phyloP scores from a whole-genome alignment of 495 filamentous ascomycete genomes.

The Xylaria grammica region DNA sequence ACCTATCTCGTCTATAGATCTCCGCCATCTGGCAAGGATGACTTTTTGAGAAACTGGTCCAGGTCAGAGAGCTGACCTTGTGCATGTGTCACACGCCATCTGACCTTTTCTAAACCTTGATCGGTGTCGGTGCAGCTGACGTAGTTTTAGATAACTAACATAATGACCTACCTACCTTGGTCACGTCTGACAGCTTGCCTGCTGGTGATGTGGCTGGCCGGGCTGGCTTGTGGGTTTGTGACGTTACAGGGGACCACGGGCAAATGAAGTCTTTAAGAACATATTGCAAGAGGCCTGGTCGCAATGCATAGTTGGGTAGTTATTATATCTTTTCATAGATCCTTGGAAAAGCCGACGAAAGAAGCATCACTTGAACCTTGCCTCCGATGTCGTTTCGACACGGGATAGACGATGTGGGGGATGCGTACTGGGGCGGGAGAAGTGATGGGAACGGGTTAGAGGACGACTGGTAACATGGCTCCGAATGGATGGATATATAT shows the following conservation, averaged over 20 bases:
- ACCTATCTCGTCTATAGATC: conserved; percentile 1
- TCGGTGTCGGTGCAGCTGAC: conserved; percentile 17
- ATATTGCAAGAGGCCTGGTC: neutral
- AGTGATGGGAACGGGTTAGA: conserved; percentile 29
- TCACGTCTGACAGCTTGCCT: neutral
- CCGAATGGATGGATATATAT: conserved; percentile 39
- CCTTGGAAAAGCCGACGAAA: neutral
- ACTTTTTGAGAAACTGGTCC: conserved; percentile 9
- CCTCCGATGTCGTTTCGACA: neutral
- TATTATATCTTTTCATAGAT: neutral
- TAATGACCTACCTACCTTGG: conserved; percentile 14
- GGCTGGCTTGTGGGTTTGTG: conserved; percentile 11
- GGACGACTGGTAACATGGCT: conserved; percentile 26
- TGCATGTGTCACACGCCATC: conserved; percentile 20
- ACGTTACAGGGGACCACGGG: conserved; percentile 15
- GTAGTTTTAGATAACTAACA: conserved; percentile 6
- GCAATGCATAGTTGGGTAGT: neutral
- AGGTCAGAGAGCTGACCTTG: conserved; percentile 14
- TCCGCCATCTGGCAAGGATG: conserved; percentile 6
- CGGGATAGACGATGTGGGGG: conserved; percentile 21
- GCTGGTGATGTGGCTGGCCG: neutral
- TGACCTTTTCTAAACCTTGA: neutral
- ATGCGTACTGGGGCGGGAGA: conserved; percentile 21
- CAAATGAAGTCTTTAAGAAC: conserved; percentile 9
- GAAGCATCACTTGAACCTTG: conserved; percentile 23